Percentiles rank a stretch among this genome's conserved stretches.
These are phyloP conservation scores for Aquilaria malaccensis DNA, from an alignment of 345 rosid species.

Conservation along the genomic window DNA sequence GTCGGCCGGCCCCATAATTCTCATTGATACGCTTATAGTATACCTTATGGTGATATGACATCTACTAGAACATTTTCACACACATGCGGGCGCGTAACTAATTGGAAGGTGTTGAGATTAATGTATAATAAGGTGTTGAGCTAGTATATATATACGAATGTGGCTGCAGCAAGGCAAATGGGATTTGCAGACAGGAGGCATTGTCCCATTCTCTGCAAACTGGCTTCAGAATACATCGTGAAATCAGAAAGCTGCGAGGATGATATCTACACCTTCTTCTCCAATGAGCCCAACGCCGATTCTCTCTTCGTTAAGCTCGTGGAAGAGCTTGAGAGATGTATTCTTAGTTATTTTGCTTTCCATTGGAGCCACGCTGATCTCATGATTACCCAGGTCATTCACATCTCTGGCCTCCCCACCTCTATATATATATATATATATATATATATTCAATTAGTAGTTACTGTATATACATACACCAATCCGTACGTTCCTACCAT, in stretches of 20 bases:
- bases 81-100: too few species aligned
- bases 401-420: not conserved
- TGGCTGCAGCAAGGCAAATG: conserved; percentile 67
- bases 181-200: conserved; percentile 71
- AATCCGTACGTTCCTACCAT: too few species aligned
- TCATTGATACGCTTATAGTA: too few species aligned
- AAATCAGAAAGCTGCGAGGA: conserved; percentile 62
- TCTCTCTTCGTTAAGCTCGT: conserved; percentile 72
- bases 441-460: too few species aligned
- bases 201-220: conserved; percentile 77
- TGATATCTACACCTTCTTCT: conserved; percentile 60
- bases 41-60: too few species aligned
- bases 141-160: too few species aligned
- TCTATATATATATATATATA: not conserved
- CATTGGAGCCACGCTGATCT: conserved; percentile 79
- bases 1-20: too few species aligned
- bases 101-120: too few species aligned
- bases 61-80: too few species aligned
- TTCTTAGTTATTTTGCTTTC: conserved; percentile 77
- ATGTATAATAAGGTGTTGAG: too few species aligned
- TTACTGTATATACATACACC: too few species aligned
- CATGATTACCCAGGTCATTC: conserved; percentile 66
- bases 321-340: conserved; percentile 94
- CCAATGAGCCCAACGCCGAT: conserved; percentile 53
- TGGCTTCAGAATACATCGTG: conserved; percentile 76